Evolutionary conservation across 2,329 filamentous ascomycete genomes (phyloP).

Genomic region (Alternaria sp.): DNA sequence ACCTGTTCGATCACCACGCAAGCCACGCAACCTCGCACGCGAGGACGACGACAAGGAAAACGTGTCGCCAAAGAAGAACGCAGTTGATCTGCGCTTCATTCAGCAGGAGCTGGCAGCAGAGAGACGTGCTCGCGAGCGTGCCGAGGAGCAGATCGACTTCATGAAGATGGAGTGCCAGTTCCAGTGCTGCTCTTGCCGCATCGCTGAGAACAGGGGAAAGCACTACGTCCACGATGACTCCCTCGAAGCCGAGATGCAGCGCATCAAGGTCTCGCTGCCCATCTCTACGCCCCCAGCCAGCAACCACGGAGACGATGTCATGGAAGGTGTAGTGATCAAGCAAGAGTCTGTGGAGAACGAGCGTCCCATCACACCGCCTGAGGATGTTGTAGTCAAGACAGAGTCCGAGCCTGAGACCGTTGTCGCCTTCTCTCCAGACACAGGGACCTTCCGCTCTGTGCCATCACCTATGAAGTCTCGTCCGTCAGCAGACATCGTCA

Average conservation of each 20-base stretch:
- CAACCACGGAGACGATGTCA: constrained; percentile 60
- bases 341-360: constrained; percentile 26
- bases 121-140: constrained; percentile 68
- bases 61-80: constrained; percentile 51
- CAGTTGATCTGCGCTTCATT: constrained; percentile 55
- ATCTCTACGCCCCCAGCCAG: constrained; percentile 69
- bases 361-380: constrained; percentile 30
- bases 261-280: constrained; percentile 53
- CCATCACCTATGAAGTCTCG: constrained; percentile 39
- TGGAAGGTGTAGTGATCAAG: constrained; percentile 39
- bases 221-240: constrained; percentile 48
- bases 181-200: constrained; percentile 67
- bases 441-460: constrained; percentile 47
- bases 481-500: constrained; percentile 8
- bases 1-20: constrained; percentile 60
- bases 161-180: constrained; percentile 77
- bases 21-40: constrained; percentile 54
- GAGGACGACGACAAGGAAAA: constrained; percentile 56
- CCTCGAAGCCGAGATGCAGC: constrained; percentile 44
- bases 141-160: constrained; percentile 76
- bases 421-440: constrained; percentile 46
- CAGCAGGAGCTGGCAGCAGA: constrained; percentile 61
- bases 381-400: constrained; percentile 11
- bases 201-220: constrained; percentile 49
- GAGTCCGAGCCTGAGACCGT: constrained; percentile 22